Evolutionary conservation across 768 basidiomycete species (phyloP), one percentile per base, ranked within the genome.

Genomic region (Leccinum uliginosum): DNA sequence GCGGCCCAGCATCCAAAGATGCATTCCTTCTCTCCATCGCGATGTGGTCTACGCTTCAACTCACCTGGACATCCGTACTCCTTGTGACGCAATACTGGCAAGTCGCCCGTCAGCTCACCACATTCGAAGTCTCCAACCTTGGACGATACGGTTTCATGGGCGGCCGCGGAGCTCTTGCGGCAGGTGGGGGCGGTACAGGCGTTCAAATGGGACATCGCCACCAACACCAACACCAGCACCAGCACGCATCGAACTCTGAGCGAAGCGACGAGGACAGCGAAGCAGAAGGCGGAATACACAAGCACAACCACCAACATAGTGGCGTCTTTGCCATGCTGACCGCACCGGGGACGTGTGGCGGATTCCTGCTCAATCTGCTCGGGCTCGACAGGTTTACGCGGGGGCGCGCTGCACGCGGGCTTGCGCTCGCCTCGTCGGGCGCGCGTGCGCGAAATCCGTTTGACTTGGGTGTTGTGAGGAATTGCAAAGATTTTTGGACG

Each of bases 141-240:
- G 93, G 96, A 3, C 83, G 96, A 47, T 98, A 87, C 66, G 96
- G 97, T 12, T 98, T 87, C 76, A 96, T 99, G 93, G 96, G 97
- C 35, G 95, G 95, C 0, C 85, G 91, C 40, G 90, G 85, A 0
- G 83, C 84, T 19, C 81, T 84, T 3, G 83, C 80, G 35, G 76
- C 89, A 19, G 76, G 76, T 7, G 78, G 83, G 7, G 69, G 69
- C 3, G 83, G 79, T 53, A 12, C 19, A 11, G 40, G 40, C 19
- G 77, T 83, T 17, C 91, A 93, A 69, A 89, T 89, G 86, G 87
- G 91, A 3, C 88, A 89, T 67, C 79, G 80, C n/a, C 86, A 89
- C 64, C 59, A 65, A 0, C 64, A 63, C 15, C 62, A 57, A 7
- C 62, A 67, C 26, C 64, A 56, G 6, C 63, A 67, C 26, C 64